phyloP scores from a whole-genome alignment of 1,139 yeast genomes.

The Geotrichum phurueaensis region DNA sequence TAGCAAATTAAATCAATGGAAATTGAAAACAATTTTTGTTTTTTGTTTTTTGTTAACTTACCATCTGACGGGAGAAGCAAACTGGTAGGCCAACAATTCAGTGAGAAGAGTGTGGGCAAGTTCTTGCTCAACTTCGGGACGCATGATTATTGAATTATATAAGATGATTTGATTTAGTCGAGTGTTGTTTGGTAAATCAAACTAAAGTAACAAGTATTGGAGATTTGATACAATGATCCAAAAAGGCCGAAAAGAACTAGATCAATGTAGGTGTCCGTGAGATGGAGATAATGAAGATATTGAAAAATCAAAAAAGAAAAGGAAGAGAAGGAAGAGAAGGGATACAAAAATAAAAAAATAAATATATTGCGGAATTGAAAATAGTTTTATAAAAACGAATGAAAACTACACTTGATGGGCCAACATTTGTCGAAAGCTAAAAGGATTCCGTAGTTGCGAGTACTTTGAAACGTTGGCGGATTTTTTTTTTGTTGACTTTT shows the following conservation, averaged over 20 bases:
- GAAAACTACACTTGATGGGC: not conserved
- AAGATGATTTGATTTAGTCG: not conserved
- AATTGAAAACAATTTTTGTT: not conserved
- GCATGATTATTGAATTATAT: constrained; percentile 45
- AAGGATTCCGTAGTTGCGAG: not conserved
- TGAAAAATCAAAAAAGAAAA: not conserved
- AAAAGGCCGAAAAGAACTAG: not conserved
- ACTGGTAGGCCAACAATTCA: constrained; percentile 94
- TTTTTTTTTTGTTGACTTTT: not conserved
- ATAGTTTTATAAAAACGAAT: not conserved
- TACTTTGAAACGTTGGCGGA: not conserved
- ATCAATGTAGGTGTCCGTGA: not conserved
- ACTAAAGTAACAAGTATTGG: not conserved
- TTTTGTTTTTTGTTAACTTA: constrained; percentile 23
- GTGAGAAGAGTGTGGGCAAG: constrained; percentile 90
- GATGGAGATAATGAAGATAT: not conserved
- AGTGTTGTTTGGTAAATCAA: not conserved
- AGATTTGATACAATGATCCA: not conserved
- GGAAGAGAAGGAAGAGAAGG: not conserved
- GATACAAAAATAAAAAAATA: not conserved
- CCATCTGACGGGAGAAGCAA: constrained; percentile 99
- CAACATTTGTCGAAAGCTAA: not conserved
- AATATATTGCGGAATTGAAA: not conserved
- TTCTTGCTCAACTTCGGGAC: constrained; percentile 97
- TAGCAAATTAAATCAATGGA: not conserved